Evolutionary conservation across 305 asterid genomes (phyloP), one percentile per base, ranked within the genome.

Genomic region (Rubia peregrina): DNA sequence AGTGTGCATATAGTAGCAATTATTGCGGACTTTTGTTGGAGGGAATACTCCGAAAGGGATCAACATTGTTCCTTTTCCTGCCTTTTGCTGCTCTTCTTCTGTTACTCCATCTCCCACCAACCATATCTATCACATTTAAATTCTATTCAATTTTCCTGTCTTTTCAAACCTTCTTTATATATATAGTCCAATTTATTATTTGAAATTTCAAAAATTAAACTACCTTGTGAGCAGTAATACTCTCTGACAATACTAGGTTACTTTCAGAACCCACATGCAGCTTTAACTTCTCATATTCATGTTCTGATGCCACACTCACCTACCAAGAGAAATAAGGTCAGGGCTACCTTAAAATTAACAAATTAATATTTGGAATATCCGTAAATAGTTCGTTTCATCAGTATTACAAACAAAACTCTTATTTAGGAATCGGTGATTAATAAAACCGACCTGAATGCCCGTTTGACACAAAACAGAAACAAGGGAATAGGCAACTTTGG

Each of bases 31-130:
- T 81, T 82, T 86, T 79, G 86, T 86, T 0, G 89, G 93, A 48
- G 97, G 95, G 76, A 89, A 83, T 24, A 80, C 86, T 1, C 96
- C 84, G 82, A 79, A 86, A 17, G 95, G 96, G 59, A 89, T 82
- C 80, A 91, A 87, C 11, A 82, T 1, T 61, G 91, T 83, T 40
- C 96, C 90, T 75, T 86, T 84, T 44, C 82, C 81, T 60, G 97
- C 97, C 74, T 73, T 84, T 4, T 70, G 60, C 30, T 86, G 90
- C 69, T 91, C 95, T 38, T 86, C 86, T 68, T 80, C 76, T 0
- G 81, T 78, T 67, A 86, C 43, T 26, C 88, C 95, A 40, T 89
- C 93, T 72, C 91, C 97, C 73, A 91, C 85, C 79, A 91, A 7
- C 96, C 97, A 91, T 67, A 82, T 68, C 97, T 89, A 61, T 63